These are phyloP conservation scores for Mycena sp. DNA, from an alignment of 1,284 basidiomycete species.

Conservation along the genomic window DNA sequence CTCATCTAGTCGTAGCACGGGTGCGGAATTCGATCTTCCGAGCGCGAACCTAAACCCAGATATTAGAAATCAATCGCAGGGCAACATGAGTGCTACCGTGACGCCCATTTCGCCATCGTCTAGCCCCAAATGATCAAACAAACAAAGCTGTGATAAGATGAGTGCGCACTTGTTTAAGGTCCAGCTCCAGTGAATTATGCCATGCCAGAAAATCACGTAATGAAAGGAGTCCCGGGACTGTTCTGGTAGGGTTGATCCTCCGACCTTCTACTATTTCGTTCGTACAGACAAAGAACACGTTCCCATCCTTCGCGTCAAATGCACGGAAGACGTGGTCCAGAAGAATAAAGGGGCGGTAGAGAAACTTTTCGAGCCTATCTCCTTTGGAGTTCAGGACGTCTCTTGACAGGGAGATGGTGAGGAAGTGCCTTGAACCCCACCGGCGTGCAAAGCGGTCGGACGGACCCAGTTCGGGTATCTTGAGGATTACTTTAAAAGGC, in stretches of 20 bases:
- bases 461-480: slow-evolving; percentile 50
- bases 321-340: slow-evolving; percentile 53
- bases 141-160: not conserved
- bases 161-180: slow-evolving; percentile 39
- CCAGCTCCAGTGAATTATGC: slow-evolving; percentile 43
- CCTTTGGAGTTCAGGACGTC: slow-evolving; percentile 35
- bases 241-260: slow-evolving; percentile 25
- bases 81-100: slow-evolving; percentile 50
- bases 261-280: slow-evolving; percentile 44
- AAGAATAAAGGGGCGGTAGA: slow-evolving; percentile 51
- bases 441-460: slow-evolving; percentile 54
- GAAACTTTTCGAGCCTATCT: slow-evolving; percentile 42
- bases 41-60: slow-evolving; percentile 18
- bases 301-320: slow-evolving; percentile 55
- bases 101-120: slow-evolving; percentile 62
- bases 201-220: slow-evolving; percentile 44
- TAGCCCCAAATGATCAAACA: slow-evolving; percentile 27
- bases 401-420: slow-evolving; percentile 50
- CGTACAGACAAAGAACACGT: slow-evolving; percentile 52
- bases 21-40: slow-evolving; percentile 44
- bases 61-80: slow-evolving; percentile 42
- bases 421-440: slow-evolving; percentile 55
- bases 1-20: slow-evolving; percentile 38
- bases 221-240: slow-evolving; percentile 31
- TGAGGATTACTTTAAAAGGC: slow-evolving; percentile 46